A percentile compares a stretch with the other conserved stretches of the same genome.
These are phyloP conservation scores for Andrographis paniculata DNA, from an alignment of 305 asterid genomes.

Conservation along the genomic window DNA sequence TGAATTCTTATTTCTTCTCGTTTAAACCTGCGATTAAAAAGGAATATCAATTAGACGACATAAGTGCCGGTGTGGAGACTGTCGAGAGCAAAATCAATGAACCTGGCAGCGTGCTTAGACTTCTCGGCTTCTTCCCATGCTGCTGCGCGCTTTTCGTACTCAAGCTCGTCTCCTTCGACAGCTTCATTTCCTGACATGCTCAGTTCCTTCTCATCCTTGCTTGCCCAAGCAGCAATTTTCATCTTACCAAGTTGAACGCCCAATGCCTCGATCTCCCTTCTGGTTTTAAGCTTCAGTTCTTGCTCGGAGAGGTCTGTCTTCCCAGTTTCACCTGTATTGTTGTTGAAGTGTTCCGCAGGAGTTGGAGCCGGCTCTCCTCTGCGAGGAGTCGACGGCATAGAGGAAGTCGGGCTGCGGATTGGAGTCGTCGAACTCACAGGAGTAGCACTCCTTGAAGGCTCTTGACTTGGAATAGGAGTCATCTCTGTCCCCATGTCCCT, in stretches of 20 bases:
- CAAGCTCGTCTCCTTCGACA: slow-evolving; percentile 40
- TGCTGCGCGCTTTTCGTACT: slow-evolving; percentile 72
- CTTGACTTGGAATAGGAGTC: slow-evolving; percentile 98
- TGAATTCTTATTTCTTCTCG: slow-evolving; percentile 83
- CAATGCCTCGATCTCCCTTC: slow-evolving; percentile 84
- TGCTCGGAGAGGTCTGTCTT: slow-evolving; percentile 63
- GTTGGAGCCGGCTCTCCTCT: slow-evolving; percentile 71
- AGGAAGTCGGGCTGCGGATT: slow-evolving; percentile 78
- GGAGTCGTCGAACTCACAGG: slow-evolving; percentile 84
- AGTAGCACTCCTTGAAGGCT: slow-evolving; percentile 83
- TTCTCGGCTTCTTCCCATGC: slow-evolving; percentile 94
- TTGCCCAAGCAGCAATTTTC: slow-evolving; percentile 98
- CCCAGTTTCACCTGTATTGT: slow-evolving; percentile 28
- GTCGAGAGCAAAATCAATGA: too few relatives aligned
- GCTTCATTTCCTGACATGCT: slow-evolving; percentile 23
- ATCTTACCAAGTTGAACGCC: slow-evolving; percentile 92
- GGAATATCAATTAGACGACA: too few relatives aligned
- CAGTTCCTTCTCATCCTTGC: slow-evolving; percentile 67
- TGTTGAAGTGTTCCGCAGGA: slow-evolving; percentile 32
- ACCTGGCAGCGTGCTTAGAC: slow-evolving; percentile 85
- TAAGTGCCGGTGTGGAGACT: too few relatives aligned
- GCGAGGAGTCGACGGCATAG: slow-evolving; percentile 85
- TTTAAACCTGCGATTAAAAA: slow-evolving; percentile 88
- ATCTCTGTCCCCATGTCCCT: slow-evolving; percentile 98
- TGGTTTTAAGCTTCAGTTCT: slow-evolving; percentile 68